Base-by-base conservation (phyloP, 2,329 filamentous ascomycete genomes). In the Penicillium aurantiogriseum region DNA sequence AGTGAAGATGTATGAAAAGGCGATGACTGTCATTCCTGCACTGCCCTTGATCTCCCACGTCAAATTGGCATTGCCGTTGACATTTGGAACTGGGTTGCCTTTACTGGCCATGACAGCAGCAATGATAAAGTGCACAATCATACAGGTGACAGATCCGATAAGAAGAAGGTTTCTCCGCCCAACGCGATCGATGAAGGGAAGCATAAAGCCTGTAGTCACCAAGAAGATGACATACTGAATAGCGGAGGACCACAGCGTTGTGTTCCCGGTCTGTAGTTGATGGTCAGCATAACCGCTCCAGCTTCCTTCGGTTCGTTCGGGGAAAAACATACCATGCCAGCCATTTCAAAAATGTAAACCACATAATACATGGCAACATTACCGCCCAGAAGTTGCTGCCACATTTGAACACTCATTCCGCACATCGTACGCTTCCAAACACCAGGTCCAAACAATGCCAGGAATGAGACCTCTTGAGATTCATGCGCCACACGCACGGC, bases 361-460 rank as follows among this genome's bases (percentile, higher is more conserved):
- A 86, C 80, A 57, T 87, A 86, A 69, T 85, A 84, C 64, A 81
- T 80, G 44, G 82, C 82, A 2, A 84, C 80, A 51, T 85, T 85
- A 51, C 83, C 83, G 7, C 83, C 83, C 0, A 81, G 77, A 17
- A 85, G 67, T 47, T 85, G 83, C 40, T 83, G 81, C 82, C 76
- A 85, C 17, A 84, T 79, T 68, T 85, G 83, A 0, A 79, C 81
- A 23, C 77, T 80, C 15, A 82, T 71, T 4, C 79, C 82, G 49
- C 79, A 82, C 2, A 82, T 40, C 1, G 82, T 84, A 4, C 83
- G 76, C 66, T 79, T 78, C 70, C 83, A 76, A 69, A 83, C 78
- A 0, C 72, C 68, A 0, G 75, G 76, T 0, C 77, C 79, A 47
- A 83, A 81, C 2, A 83, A 70, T 0, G 79, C 63, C 6, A 74